Evolutionary conservation across 352 stramenopile species (phyloP).

Genomic region (Pythium scleroteichum): DNA sequence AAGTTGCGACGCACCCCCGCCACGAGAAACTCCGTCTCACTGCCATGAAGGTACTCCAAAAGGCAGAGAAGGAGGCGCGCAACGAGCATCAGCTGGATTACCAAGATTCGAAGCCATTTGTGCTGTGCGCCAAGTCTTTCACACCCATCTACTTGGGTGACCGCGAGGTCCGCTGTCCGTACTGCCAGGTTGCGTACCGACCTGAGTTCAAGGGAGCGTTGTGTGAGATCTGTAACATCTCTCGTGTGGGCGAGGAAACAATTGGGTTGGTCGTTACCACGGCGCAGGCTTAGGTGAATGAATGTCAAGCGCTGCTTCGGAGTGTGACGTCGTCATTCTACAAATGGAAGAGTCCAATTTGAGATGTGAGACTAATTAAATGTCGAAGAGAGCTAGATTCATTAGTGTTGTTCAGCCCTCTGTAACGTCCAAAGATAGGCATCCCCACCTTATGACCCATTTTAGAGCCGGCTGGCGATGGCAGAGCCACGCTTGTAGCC

Average conservation of each 20-base stretch:
- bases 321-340: too few relatives aligned
- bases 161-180: constrained; percentile 93
- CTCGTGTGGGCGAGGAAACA: constrained; percentile 93
- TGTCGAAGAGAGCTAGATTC: background rate
- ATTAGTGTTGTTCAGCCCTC: too few relatives aligned
- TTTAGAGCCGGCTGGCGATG: constrained; percentile 15
- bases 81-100: constrained; percentile 99
- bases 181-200: constrained; percentile 93
- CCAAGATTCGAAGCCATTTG: constrained; percentile 96
- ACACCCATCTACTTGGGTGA: constrained; percentile 95
- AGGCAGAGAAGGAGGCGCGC: constrained; percentile 97
- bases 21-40: constrained; percentile 96
- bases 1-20: constrained; percentile 88
- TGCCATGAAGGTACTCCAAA: constrained; percentile 96
- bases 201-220: constrained; percentile 87
- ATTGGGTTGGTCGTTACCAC: constrained; percentile 93
- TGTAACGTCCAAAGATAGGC: too few relatives aligned
- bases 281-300: constrained; percentile 30
- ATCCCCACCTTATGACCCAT: background rate
- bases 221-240: constrained; percentile 93
- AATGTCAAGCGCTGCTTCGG: too few relatives aligned
- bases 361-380: constrained; percentile 1
- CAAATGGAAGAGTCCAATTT: too few relatives aligned
- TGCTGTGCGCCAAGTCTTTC: constrained; percentile 93
- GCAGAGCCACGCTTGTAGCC: constrained; percentile 49